Evolutionary conservation across 1,284 basidiomycete genomes (phyloP).

Genomic region (Schizophyllum amplum): DNA sequence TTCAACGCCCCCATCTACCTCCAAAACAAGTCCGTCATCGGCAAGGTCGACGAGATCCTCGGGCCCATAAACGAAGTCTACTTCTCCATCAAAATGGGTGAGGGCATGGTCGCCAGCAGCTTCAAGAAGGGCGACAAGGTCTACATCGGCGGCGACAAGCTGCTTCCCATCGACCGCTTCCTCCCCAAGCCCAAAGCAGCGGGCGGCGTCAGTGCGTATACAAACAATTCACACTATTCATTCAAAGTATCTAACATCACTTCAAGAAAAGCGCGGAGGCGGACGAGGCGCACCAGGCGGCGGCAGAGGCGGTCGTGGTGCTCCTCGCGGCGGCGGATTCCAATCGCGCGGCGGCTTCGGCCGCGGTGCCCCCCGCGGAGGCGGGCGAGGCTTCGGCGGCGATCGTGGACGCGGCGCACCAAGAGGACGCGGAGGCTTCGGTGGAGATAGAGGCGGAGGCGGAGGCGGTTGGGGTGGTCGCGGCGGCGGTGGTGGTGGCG

Average conservation of each 20-base stretch:
- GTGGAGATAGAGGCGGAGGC: conserved; percentile 21
- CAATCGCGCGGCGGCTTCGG: conserved; percentile 23
- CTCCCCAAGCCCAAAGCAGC: conserved; percentile 90
- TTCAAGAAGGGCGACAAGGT: conserved; percentile 99
- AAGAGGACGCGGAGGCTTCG: too few species aligned
- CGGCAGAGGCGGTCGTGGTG: conserved; percentile 28
- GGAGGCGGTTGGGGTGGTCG: conserved; percentile 28
- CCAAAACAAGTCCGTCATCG: conserved; percentile 94
- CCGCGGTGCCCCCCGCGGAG: conserved; percentile 32
- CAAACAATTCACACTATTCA: not conserved
- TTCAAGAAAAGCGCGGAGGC: conserved; percentile 55
- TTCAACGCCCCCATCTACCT: conserved; percentile 99
- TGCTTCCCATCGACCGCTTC: conserved; percentile 95
- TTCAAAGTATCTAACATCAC: not conserved
- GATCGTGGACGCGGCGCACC: conserved; percentile 29
- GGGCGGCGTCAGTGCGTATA: conserved; percentile 37
- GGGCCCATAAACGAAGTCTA: conserved; percentile 98
- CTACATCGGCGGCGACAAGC: conserved; percentile 93
- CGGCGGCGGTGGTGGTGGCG: conserved; percentile 24
- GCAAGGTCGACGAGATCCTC: conserved; percentile 94
- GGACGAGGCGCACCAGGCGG: conserved; percentile 35
- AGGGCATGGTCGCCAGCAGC: conserved; percentile 91
- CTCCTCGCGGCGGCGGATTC: conserved; percentile 18
- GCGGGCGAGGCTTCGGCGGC: conserved; percentile 34
- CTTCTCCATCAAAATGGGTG: conserved; percentile 97